Evolutionary conservation across 192 early-diverging fungal genomes (phyloP), one percentile per base, ranked within the genome.

Genomic region (Chytriomyces sp.): DNA sequence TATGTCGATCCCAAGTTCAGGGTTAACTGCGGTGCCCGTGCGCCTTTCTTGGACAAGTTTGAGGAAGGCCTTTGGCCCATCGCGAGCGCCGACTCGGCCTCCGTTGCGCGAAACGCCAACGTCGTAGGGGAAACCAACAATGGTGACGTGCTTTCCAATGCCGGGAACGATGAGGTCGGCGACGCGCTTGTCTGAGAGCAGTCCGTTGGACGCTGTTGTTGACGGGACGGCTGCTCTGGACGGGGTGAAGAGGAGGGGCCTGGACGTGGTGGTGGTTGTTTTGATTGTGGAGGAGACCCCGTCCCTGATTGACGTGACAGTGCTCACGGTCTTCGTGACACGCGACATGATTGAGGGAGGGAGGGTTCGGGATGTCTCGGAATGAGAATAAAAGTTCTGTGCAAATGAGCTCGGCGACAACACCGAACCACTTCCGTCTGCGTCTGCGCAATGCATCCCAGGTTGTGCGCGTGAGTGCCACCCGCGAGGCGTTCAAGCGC

Each of bases 1-100:
- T 33, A 73, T 36, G 22, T 40, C 59, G 14, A 73, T 38, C 32
- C 55, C 60, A 14, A 36, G 33, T 34, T 73, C 71, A 5, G 71
- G 36, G 33, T 73, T 73, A 30, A 64, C 39, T 2, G 62, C 59
- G n/a, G 71, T 73, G 30, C 71, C 71, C 17, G 62, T 68, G 65
- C 65, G 65, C 26, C 54, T 17, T 10, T 49, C 40, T 6, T 17
- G 19, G 7, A 73, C 12, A 3, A 62, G 44, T 6, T 40, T n/a
- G 14, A 73, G 22, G 30, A 64, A 61, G 44, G 59, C 61, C 5
- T 37, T 61, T 14, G 71, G 71, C 0, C 71, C 71, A n/a, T 39
- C 14, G 5, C 30, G 30, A 0, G 71, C 59, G 5, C 71, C 71
- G 4, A 34, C 25, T 14, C 71, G 59, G 7, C 71, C 71, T 6